Evolutionary conservation across 2,329 filamentous ascomycete genomes (phyloP), one percentile per base, ranked within the genome.

Genomic region (Exserohilum turcica): DNA sequence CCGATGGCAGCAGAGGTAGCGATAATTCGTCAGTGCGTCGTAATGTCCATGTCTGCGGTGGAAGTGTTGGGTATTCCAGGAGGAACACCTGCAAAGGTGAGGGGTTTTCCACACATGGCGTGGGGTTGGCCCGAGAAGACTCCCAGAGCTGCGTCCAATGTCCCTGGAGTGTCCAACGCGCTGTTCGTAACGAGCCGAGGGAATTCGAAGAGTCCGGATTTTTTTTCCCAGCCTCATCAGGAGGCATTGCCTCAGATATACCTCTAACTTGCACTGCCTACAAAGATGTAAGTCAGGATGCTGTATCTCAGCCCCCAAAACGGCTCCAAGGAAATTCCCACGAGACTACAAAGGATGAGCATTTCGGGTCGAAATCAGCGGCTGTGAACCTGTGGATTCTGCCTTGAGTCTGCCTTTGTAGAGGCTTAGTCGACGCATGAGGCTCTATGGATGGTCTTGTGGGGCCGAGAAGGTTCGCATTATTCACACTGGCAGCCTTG

Each of bases 1-100:
- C 27, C 40, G 48, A 33, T 40, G 32, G 47, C 31, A 32, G 48
- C 51, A 9, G 27, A 40, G 39, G 37, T 13, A 21, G 42, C 16
- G 4, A 12, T n/a, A 28, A 29, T 29, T 5, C 48, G n/a, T 31
- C 18, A 18, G 18, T 15, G 8, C 6, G 18, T 12, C 18, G 24
- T 9, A 18, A 24, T 31, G 5, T 7, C 6, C 0, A 43, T 24
- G 16, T 18, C 5, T 15, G 8, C 37, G 3, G n/a, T 9, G 10
- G 47, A 18, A 28, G 24, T 4, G 1, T 37, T 18, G 3, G 27
- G 8, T 6, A 24, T 27, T 38, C 19, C 27, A 28, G 35, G 1
- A 51, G 28, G 48, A 50, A 51, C 44, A 37, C 36, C n/a, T 38
- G 35, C 33, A 21, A 7, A 10, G 42, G 39, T n/a, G 32, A 46